These are phyloP conservation scores for Boletus subparvulus DNA, from an alignment of 768 basidiomycete species.

Conservation along the genomic window DNA sequence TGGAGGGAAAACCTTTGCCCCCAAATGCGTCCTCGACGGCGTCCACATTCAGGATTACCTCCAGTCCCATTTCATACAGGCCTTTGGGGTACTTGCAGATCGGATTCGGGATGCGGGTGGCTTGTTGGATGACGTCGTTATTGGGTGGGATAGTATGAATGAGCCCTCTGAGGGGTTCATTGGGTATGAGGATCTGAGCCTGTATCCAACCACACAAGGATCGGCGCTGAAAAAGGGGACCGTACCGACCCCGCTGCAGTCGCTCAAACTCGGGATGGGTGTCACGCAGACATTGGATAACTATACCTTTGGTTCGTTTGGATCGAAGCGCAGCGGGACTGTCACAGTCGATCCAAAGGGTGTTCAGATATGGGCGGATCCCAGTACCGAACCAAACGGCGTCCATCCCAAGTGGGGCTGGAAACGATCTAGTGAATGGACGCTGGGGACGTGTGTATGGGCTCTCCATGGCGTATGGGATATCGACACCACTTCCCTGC, in stretches of 20 bases:
- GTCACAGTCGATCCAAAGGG: constrained; percentile 88
- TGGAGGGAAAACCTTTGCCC: constrained; percentile 85
- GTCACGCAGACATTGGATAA: constrained; percentile 75
- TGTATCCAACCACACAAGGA: constrained; percentile 64
- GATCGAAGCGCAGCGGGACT: constrained; percentile 69
- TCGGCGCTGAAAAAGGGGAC: constrained; percentile 83
- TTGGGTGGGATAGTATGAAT: constrained; percentile 97
- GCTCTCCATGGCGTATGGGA: constrained; percentile 92
- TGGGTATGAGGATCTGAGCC: constrained; percentile 64
- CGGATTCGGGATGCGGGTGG: constrained; percentile 71
- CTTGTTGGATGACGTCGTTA: constrained; percentile 80
- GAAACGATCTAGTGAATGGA: constrained; percentile 72
- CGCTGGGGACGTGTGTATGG: constrained; percentile 81
- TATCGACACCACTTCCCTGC: constrained; percentile 58
- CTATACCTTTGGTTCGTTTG: constrained; percentile 77
- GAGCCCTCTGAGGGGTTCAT: constrained; percentile 85
- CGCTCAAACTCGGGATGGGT: constrained; percentile 87
- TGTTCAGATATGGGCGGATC: constrained; percentile 70
- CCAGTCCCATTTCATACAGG: constrained; percentile 71
- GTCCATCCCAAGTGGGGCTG: constrained; percentile 78
- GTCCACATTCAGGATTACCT: constrained; percentile 89
- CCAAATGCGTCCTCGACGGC: constrained; percentile 88
- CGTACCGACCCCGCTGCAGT: constrained; percentile 81
- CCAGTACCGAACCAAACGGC: constrained; percentile 49
- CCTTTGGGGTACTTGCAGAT: constrained; percentile 75